Percentiles rank a stretch among this genome's conserved stretches.
phyloP scores from a whole-genome alignment of 225 moss, liverwort and hornwort species.

The Straminergon stramineum region DNA sequence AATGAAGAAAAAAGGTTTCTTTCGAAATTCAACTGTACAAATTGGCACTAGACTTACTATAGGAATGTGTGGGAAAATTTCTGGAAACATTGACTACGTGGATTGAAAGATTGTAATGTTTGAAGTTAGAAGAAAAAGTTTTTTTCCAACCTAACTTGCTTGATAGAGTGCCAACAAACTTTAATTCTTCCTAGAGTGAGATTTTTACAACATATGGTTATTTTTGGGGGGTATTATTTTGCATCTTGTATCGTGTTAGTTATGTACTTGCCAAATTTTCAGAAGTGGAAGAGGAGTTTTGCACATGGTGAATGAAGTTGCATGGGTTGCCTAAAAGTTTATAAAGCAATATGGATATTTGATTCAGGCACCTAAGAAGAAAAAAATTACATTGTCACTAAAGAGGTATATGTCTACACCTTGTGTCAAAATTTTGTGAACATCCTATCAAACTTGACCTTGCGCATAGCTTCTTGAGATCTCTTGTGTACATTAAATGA shows the following conservation, averaged over 20 bases:
- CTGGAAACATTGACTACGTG: rapidly evolving
- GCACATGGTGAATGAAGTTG: rapidly evolving
- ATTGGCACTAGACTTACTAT: background rate
- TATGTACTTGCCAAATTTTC: rapidly evolving
- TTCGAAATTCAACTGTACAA: background rate
- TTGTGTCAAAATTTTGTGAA: background rate
- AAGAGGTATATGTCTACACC: no score
- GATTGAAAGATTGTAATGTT: background rate
- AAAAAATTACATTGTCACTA: background rate
- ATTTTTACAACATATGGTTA: background rate
- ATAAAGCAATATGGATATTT: background rate
- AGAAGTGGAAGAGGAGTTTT: background rate
- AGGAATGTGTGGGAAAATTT: rapidly evolving
- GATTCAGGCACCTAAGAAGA: rapidly evolving
- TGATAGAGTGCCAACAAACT: rapidly evolving
- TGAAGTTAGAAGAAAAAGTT: background rate
- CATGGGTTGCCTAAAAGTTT: rapidly evolving
- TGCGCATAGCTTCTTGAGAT: rapidly evolving
- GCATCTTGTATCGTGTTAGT: background rate
- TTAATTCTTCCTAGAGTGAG: background rate
- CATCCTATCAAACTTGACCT: background rate
- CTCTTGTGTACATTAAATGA: rapidly evolving
- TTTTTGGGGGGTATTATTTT: no score
- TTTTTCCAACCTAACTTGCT: rapidly evolving
- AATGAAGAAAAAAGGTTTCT: background rate